Base-by-base conservation (phyloP, 192 early-diverging fungal species). In the Backusella tuberculispora region DNA sequence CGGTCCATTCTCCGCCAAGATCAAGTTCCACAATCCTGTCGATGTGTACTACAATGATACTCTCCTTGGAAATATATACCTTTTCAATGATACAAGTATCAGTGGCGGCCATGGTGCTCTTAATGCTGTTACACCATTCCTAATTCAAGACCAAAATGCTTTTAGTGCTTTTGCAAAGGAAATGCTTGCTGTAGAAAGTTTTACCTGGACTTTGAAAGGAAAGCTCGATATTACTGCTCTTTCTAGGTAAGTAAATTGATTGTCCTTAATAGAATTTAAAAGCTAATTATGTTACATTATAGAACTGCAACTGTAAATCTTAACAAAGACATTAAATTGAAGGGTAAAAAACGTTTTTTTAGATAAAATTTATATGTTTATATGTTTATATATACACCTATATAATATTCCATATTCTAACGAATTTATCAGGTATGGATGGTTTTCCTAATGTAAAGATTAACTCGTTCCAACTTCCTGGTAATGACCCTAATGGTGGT, bases 371-470 rank as follows among this genome's bases (percentile, higher is more conserved):
- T n/a, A 12, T 12, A n/a, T n/a, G n/a, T n/a, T n/a, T n/a, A n/a
- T n/a, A n/a, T n/a, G n/a, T n/a, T n/a, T 4, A 34, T 19, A 38
- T 8, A 60, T 64, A 43, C 13, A n/a, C 24, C 38, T n/a, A 66
- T 24, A 6, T 42, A 46, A 26, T 26, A 29, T 75, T 63, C 50
- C 19, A 12, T 67, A 13, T 67, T 26, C 21, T 60, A 2, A 60
- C 21, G 42, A 14, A 10, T 67, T 44, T 40, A 13, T 24, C 47
- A 81, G 88, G 88, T 41, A 90, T 90, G 87, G 63, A 66, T 48
- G 86, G 87, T 21, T 87, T 90, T 72, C 83, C 83, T 5, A 21
- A 77, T 37, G 84, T 87, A 72, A 56, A 74, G 69, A 83, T 89
- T 64, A 76, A 80, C 47, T 83, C 66, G 60, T 88, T 91, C 69